Percentiles rank a stretch among this genome's conserved stretches.
Conservation (phyloP, 2,329 filamentous ascomycete species). For the Arachnomyces sp. region DNA sequence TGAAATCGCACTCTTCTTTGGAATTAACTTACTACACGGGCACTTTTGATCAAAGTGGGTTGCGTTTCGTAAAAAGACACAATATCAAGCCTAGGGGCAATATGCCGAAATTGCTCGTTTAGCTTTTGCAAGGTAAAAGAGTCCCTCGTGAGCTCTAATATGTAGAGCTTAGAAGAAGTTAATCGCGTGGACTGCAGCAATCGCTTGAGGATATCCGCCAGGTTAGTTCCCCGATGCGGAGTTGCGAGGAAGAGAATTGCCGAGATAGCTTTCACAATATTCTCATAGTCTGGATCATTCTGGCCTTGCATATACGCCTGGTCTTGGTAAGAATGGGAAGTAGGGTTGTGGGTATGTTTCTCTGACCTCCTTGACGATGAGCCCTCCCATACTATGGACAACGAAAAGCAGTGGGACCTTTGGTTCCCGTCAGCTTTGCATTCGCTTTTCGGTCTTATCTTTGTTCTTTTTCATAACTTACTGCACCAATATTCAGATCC, state of each 20-base stretch:
- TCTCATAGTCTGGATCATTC: slow-evolving; percentile 12
- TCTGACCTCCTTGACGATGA: slow-evolving; percentile 23
- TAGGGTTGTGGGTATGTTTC: too few relatives aligned
- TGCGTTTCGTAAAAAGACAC: slow-evolving; percentile 16
- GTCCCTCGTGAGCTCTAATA: slow-evolving; percentile 11
- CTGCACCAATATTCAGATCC: slow-evolving; percentile 1
- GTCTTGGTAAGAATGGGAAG: too few relatives aligned
- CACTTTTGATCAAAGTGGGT: too few relatives aligned
- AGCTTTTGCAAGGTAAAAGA: slow-evolving; percentile 10
- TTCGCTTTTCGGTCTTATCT: neutral
- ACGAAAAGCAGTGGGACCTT: slow-evolving; percentile 36
- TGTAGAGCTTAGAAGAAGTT: slow-evolving; percentile 10
- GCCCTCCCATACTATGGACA: slow-evolving; percentile 41
- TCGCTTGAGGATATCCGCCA: slow-evolving; percentile 15
- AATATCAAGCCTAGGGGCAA: slow-evolving; percentile 12
- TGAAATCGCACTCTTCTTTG: too few relatives aligned
- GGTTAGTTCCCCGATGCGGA: slow-evolving; percentile 22
- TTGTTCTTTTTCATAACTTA: too few relatives aligned
- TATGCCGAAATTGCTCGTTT: slow-evolving; percentile 15
- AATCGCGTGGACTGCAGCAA: slow-evolving; percentile 27
- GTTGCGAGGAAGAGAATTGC: slow-evolving; percentile 23
- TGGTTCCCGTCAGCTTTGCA: too few relatives aligned
- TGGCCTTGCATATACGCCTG: slow-evolving; percentile 19
- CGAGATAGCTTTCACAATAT: slow-evolving; percentile 9
- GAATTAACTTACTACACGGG: too few relatives aligned